Percentiles rank a stretch among this genome's conserved stretches.
These are phyloP conservation scores for Parachlorella kessleri DNA, from an alignment of 139 green algal species.

Conservation along the genomic window DNA sequence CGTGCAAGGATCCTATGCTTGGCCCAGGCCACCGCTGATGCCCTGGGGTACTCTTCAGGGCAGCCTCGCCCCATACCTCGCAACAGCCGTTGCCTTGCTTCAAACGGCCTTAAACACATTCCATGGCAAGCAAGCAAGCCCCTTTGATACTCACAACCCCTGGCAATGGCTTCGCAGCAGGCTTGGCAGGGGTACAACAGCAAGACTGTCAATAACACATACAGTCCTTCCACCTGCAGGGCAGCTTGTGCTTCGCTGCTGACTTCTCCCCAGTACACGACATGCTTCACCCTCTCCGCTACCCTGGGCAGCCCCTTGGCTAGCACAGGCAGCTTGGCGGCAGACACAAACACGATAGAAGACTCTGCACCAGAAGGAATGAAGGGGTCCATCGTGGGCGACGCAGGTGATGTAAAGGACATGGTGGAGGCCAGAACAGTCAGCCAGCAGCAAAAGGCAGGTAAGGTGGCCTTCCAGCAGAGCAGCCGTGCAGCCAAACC, in stretches of 20 bases:
- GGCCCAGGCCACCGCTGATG: not conserved
- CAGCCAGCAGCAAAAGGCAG: too few relatives aligned
- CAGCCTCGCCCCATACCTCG: not conserved
- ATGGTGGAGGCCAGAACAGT: too few relatives aligned
- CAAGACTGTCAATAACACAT: too few relatives aligned
- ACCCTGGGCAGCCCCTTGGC: constrained; percentile 61
- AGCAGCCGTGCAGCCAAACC: too few relatives aligned
- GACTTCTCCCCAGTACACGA: constrained; percentile 82
- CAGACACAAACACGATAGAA: constrained; percentile 54
- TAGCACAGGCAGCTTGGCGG: constrained; percentile 69
- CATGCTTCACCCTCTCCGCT: constrained; percentile 50
- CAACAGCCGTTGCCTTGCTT: not conserved
- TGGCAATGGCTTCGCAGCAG: not conserved
- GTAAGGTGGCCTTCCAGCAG: too few relatives aligned
- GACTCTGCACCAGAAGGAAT: constrained; percentile 36
- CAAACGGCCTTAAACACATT: not conserved
- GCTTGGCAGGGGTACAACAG: too few relatives aligned
- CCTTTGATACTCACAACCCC: too few relatives aligned
- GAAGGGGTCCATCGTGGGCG: too few relatives aligned
- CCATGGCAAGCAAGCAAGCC: too few relatives aligned
- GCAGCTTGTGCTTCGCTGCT: not conserved
- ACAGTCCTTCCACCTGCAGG: constrained; percentile 22
- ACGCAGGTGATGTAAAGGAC: too few relatives aligned
- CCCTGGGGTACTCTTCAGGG: not conserved
- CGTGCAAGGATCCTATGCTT: not conserved